These are phyloP conservation scores for Vanrija sp. DNA, from an alignment of 1,284 basidiomycete species.

Conservation along the genomic window DNA sequence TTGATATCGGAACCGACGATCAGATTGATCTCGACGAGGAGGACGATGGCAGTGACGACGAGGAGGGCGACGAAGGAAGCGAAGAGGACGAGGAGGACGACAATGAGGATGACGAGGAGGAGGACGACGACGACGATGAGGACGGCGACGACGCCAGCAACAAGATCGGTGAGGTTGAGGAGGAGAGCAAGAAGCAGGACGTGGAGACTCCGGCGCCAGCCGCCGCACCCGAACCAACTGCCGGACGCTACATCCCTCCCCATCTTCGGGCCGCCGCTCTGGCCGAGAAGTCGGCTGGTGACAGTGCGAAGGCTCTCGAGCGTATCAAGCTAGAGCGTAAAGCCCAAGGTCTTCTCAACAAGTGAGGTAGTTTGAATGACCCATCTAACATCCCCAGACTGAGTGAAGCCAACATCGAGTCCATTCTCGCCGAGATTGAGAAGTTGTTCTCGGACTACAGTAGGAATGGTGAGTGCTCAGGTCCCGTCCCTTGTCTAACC, in stretches of 20 bases:
- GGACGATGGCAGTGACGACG: conserved; percentile 10
- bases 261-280: conserved; percentile 50
- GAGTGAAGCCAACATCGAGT: conserved; percentile 84
- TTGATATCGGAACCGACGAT: conserved; percentile 1
- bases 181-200: conserved; percentile 9
- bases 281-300: conserved; percentile 35
- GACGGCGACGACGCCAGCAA: not conserved
- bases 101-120: conserved; percentile 8
- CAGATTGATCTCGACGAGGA: conserved; percentile 15
- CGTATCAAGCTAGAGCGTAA: conserved; percentile 68
- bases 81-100: conserved; percentile 8
- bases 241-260: conserved; percentile 53
- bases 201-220: conserved; percentile 2
- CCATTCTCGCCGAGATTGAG: conserved; percentile 74
- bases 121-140: conserved; percentile 13
- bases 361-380: conserved; percentile 52
- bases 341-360: conserved; percentile 82
- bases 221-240: conserved; percentile 16
- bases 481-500: not conserved
- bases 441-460: conserved; percentile 71
- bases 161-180: not conserved
- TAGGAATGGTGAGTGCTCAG: conserved; percentile 64
- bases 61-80: conserved; percentile 1
- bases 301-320: conserved; percentile 54
- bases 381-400: conserved; percentile 54